Conservation (phyloP, 78 protist species). For the Dictyostelium citrinum region DNA sequence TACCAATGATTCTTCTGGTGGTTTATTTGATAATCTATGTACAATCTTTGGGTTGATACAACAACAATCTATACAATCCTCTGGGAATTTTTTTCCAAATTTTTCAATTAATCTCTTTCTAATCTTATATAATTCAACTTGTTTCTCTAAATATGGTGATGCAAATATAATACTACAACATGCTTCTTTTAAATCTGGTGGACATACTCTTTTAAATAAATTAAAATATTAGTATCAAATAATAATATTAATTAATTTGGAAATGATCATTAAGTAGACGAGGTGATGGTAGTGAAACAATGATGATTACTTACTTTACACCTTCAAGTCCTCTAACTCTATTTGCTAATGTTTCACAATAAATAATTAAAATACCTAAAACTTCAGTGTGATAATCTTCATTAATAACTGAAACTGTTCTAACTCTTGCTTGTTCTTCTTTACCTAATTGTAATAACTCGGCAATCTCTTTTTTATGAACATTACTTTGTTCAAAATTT, state of each 20-base stretch:
- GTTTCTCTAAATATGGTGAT: slow-evolving; percentile 80
- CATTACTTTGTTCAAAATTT: slow-evolving; percentile 32
- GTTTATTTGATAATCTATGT: slow-evolving; percentile 64
- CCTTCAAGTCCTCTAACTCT: slow-evolving; percentile 74
- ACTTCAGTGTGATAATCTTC: slow-evolving; percentile 81
- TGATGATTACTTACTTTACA: slow-evolving; percentile 8
- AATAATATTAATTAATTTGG: no score
- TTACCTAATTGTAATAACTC: slow-evolving; percentile 73
- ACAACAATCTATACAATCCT: slow-evolving; percentile 76
- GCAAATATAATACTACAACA: slow-evolving; percentile 75
- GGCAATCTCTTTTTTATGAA: slow-evolving; percentile 78
- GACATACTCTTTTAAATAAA: slow-evolving; percentile 41
- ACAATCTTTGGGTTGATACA: slow-evolving; percentile 77
- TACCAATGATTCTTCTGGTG: slow-evolving; percentile 76
- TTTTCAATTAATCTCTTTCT: slow-evolving; percentile 74
- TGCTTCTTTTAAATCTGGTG: slow-evolving; percentile 78
- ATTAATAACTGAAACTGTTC: slow-evolving; percentile 51
- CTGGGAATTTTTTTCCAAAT: slow-evolving; percentile 78
- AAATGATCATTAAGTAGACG: no score
- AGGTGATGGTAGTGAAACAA: no score
- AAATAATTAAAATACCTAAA: slow-evolving; percentile 45
- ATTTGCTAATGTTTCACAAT: slow-evolving; percentile 57
- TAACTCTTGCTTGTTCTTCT: slow-evolving; percentile 81
- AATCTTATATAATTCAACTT: slow-evolving; percentile 61
- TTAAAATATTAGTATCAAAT: no score